Evolutionary conservation across 192 early-diverging fungal genomes (phyloP).

Genomic region (Rhizophagus clarus): DNA sequence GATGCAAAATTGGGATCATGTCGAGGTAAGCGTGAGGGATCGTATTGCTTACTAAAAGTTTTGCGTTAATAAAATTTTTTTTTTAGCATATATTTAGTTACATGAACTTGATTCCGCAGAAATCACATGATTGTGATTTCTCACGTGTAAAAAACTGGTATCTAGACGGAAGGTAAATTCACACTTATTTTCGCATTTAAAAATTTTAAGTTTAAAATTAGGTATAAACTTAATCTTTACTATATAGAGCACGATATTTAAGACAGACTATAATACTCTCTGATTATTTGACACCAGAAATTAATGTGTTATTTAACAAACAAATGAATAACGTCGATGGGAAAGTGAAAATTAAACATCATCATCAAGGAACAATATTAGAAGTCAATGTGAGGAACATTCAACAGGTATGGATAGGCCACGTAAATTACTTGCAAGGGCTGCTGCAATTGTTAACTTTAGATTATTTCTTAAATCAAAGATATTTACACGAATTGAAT

Average conservation of each 20-base stretch:
- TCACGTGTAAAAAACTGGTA: constrained; percentile 85
- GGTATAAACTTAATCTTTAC: neutral
- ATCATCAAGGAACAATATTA: constrained; percentile 68
- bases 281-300: constrained; percentile 83
- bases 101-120: constrained; percentile 87
- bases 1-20: constrained; percentile 99
- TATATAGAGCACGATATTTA: constrained; percentile 68
- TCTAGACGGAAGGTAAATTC: constrained; percentile 71
- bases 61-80: constrained; percentile 12
- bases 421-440: neutral
- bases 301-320: constrained; percentile 86
- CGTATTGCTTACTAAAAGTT: constrained; percentile 12
- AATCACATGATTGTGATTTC: constrained; percentile 95
- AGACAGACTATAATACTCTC: constrained; percentile 90
- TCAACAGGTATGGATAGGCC: neutral
- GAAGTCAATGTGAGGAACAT: constrained; percentile 37
- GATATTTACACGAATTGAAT: constrained; percentile 75
- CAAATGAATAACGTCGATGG: constrained; percentile 65
- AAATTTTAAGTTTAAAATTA: neutral
- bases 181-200: neutral
- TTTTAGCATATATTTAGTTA: constrained; percentile 76
- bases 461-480: constrained; percentile 75
- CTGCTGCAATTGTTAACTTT: neutral
- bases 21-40: constrained; percentile 52
- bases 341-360: constrained; percentile 68